These are phyloP conservation scores for Aspergillus pseudoviridinutans DNA, from an alignment of 2,329 filamentous ascomycete species.

Conservation along the genomic window DNA sequence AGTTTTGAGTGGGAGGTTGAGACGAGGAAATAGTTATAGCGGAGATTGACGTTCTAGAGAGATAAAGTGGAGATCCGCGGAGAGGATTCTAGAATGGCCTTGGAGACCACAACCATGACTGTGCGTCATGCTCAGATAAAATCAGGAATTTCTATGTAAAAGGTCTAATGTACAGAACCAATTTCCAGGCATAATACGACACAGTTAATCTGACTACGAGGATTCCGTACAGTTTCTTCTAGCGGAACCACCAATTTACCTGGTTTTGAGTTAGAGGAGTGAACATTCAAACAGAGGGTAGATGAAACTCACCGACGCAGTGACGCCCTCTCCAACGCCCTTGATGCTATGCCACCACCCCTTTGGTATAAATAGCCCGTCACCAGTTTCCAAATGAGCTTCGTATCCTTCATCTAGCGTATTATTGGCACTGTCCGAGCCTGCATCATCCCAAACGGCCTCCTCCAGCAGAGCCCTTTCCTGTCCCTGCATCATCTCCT, in stretches of 20 bases:
- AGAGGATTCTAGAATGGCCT: conserved; percentile 18
- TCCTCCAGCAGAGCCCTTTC: conserved; percentile 65
- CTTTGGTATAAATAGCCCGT: conserved; percentile 73
- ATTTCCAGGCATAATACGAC: neutral
- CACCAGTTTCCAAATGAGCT: conserved; percentile 58
- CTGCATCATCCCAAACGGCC: conserved; percentile 61
- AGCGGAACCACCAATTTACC: conserved; percentile 81
- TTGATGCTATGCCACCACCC: conserved; percentile 86
- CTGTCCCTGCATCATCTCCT: conserved; percentile 85
- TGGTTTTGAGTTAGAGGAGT: conserved; percentile 17
- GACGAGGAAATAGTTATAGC: neutral
- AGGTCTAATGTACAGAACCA: neutral
- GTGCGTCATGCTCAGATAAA: neutral
- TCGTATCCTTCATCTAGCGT: conserved; percentile 42
- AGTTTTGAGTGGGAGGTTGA: neutral
- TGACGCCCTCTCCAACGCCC: conserved; percentile 56
- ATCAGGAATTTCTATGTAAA: neutral
- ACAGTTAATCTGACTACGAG: neutral
- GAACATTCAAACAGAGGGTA: conserved; percentile 6
- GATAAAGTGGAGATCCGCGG: neutral
- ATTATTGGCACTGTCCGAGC: conserved; percentile 18
- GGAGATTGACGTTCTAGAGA: neutral
- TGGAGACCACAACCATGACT: neutral
- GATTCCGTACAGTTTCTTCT: neutral
- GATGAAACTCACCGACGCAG: conserved; percentile 50